Evolutionary conservation across 2,329 filamentous ascomycete species (phyloP).

Genomic region (Tolypocladium guangdongense): DNA sequence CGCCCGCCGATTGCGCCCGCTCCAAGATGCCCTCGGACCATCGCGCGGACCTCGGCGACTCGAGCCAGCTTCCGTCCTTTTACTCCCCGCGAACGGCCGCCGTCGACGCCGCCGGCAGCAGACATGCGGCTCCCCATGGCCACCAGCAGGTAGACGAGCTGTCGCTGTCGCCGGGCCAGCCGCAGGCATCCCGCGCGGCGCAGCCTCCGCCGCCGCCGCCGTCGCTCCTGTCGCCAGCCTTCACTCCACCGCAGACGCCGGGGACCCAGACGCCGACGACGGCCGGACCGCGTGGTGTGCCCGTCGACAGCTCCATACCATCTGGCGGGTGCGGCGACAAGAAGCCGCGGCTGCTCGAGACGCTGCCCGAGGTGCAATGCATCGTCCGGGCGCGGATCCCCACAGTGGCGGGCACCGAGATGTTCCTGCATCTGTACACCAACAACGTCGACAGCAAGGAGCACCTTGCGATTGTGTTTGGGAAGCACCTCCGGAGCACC

Average conservation of each 20-base stretch:
- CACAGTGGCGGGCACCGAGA: slow-evolving; percentile 82
- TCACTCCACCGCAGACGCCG: slow-evolving; percentile 60
- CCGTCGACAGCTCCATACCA: slow-evolving; percentile 48
- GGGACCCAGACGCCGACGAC: slow-evolving; percentile 42
- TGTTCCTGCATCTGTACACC: slow-evolving; percentile 92
- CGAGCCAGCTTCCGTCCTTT: slow-evolving; percentile 31
- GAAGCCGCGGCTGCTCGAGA: slow-evolving; percentile 61
- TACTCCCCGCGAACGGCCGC: slow-evolving; percentile 30
- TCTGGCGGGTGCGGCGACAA: slow-evolving; percentile 51
- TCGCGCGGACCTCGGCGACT: slow-evolving; percentile 14
- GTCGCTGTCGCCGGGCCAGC: slow-evolving; percentile 20
- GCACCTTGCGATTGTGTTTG: slow-evolving; percentile 94
- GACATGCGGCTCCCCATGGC: slow-evolving; percentile 5
- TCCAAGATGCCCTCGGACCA: slow-evolving; percentile 16
- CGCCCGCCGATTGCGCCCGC: neutral
- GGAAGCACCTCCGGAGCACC: slow-evolving; percentile 66
- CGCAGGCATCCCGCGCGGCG: slow-evolving; percentile 6
- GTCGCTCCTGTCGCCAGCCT: slow-evolving; percentile 78
- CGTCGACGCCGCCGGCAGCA: slow-evolving; percentile 10
- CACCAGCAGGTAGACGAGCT: slow-evolving; percentile 22
- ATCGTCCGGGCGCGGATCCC: slow-evolving; percentile 91
- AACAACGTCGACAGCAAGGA: slow-evolving; percentile 94
- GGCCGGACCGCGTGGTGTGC: slow-evolving; percentile 38
- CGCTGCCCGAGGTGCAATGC: slow-evolving; percentile 79
- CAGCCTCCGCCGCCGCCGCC: slow-evolving; percentile 35